phyloP scores from a whole-genome alignment of 306 rosid genomes.

The Alnus rubra region DNA sequence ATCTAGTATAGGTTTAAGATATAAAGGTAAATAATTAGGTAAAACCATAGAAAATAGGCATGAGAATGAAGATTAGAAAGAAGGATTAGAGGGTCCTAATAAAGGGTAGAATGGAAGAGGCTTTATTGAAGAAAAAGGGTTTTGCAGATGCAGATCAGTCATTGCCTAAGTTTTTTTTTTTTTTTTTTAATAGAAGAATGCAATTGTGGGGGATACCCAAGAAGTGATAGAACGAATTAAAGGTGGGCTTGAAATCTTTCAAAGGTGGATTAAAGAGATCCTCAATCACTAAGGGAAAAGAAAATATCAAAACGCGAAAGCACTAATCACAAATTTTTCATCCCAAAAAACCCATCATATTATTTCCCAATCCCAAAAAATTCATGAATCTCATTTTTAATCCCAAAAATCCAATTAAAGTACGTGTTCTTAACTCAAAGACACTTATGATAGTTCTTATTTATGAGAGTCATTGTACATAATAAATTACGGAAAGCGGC shows the following conservation, averaged over 20 bases:
- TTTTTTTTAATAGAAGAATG: background rate
- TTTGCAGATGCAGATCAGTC: background rate
- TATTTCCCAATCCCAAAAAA: background rate
- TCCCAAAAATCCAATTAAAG: background rate
- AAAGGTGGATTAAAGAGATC: background rate
- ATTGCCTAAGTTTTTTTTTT: too few species aligned
- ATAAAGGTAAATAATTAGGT: background rate
- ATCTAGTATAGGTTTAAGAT: background rate
- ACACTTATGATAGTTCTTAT: too few species aligned
- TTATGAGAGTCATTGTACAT: too few species aligned
- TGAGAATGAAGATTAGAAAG: constrained; percentile 1
- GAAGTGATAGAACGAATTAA: background rate
- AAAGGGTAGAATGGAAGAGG: constrained; percentile 16
- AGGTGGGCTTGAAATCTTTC: background rate
- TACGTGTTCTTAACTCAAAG: background rate
- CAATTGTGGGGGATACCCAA: background rate
- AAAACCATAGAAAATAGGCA: background rate
- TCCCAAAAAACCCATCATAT: too few species aligned
- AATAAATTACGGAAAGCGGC: too few species aligned
- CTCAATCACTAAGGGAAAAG: background rate
- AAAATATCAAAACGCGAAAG: background rate
- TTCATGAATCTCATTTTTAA: background rate
- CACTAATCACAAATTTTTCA: background rate
- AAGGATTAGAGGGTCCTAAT: background rate
- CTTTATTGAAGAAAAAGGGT: background rate